These are phyloP conservation scores for Carallia brachiata DNA, from an alignment of 345 rosid genomes.

Conservation along the genomic window DNA sequence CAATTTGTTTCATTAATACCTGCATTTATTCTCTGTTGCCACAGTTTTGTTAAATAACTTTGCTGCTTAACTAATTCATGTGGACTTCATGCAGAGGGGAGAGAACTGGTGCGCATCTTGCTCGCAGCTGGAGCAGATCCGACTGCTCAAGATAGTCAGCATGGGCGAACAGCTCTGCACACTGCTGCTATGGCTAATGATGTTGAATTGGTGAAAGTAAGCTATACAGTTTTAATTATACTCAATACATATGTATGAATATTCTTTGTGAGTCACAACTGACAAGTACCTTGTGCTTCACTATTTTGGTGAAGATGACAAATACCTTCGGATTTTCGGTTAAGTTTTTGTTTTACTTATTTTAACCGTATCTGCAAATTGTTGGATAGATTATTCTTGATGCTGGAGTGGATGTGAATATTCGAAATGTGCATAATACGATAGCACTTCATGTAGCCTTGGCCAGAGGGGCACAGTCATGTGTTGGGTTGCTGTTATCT, in stretches of 20 bases:
- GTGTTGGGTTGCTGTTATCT: slow-evolving; percentile 82
- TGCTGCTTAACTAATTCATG: no score
- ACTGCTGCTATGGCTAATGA: slow-evolving; percentile 91
- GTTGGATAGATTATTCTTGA: slow-evolving; percentile 70
- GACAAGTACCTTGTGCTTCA: not conserved
- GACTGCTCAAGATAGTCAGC: slow-evolving; percentile 78
- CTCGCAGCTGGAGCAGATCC: slow-evolving; percentile 95
- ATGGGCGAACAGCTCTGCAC: slow-evolving; percentile 90
- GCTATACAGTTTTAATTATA: slow-evolving; percentile 13
- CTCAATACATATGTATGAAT: not conserved
- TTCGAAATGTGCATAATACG: slow-evolving; percentile 76
- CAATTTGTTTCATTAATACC: no score
- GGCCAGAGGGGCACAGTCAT: slow-evolving; percentile 86
- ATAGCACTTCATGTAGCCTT: slow-evolving; percentile 94
- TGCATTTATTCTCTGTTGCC: no score
- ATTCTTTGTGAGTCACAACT: not conserved
- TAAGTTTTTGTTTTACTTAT: not conserved
- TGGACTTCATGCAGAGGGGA: slow-evolving; percentile 64
- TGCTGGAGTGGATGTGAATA: slow-evolving; percentile 93
- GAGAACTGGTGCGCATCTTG: slow-evolving; percentile 75
- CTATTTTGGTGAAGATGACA: not conserved
- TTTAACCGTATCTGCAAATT: slow-evolving; percentile 5
- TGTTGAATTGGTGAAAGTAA: slow-evolving; percentile 83
- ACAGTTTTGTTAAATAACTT: no score
- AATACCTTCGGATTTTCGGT: not conserved